Evolutionary conservation across 805 yeast species (phyloP).

Genomic region (Spathaspora girioi): DNA sequence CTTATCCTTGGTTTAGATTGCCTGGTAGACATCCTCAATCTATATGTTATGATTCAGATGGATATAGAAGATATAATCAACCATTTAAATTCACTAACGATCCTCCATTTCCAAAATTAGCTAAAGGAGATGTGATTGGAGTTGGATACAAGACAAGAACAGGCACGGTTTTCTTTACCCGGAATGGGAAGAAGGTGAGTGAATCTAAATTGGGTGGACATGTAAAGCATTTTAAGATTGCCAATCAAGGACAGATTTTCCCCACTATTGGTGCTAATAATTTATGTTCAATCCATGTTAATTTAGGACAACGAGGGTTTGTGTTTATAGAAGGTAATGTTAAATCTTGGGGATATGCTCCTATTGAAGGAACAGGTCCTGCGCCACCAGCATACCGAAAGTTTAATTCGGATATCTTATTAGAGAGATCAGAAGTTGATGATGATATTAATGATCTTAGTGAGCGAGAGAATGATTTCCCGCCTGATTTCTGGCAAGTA

Average conservation of each 20-base stretch:
- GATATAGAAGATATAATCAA: conserved; percentile 74
- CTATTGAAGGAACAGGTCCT: conserved; percentile 78
- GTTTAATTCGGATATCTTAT: conserved; percentile 70
- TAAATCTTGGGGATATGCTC: conserved; percentile 95
- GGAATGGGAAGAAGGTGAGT: conserved; percentile 85
- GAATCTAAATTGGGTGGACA: conserved; percentile 84
- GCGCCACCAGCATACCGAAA: conserved; percentile 93
- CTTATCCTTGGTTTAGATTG: conserved; percentile 89
- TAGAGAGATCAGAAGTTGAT: conserved; percentile 61
- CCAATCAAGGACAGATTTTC: conserved; percentile 54
- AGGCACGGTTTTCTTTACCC: conserved; percentile 88
- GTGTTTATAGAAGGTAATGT: conserved; percentile 91
- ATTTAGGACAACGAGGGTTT: conserved; percentile 84
- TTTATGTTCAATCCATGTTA: conserved; percentile 79
- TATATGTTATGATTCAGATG: conserved; percentile 82
- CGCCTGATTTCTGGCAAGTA: conserved; percentile 52
- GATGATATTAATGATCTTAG: conserved; percentile 43
- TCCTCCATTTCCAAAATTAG: conserved; percentile 53
- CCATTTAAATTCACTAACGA: conserved; percentile 55
- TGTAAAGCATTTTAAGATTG: conserved; percentile 61
- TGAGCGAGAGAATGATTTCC: conserved; percentile 47
- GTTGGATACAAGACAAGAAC: conserved; percentile 80
- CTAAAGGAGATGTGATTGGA: conserved; percentile 90
- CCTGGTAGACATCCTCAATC: conserved; percentile 91
- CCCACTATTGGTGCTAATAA: conserved; percentile 91